Evolutionary conservation across 1,284 basidiomycete genomes (phyloP), one percentile per base, ranked within the genome.

Genomic region (Peniophora sp.): DNA sequence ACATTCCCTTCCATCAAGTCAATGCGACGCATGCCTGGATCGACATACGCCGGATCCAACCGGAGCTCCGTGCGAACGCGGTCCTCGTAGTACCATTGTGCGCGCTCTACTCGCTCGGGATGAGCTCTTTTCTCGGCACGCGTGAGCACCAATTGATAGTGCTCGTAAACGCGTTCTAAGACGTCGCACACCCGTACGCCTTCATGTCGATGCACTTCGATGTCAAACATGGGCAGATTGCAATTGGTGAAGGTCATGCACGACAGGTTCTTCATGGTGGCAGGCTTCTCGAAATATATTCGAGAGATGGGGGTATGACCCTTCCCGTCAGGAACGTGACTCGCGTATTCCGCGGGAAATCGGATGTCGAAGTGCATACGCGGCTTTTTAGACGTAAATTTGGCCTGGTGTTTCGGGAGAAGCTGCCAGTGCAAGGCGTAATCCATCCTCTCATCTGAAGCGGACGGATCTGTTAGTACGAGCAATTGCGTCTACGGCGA

Each of bases 121-220:
- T 51, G 45, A 9, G 61, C 54, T 3, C 51, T 54, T 47, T 66
- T 62, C 56, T 72, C 75, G 39, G 68, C 65, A 20, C 64, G 62
- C 2, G 74, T 77, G 57, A 83, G 62, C 14, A 66, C 64, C 37
- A 64, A 59, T 41, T 71, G 61, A 50, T 74, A 78, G 9, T 69
- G 63, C 39, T 74, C 67, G 57, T 76, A 72, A 18, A 84, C 77
- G 15, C 70, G 74, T 39, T 71, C 60, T 57, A 78, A 81, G 24
- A 84, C 70, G 51, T 84, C 81, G 24, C 57, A 54, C 27, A 66
- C 55, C 15, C 71, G 65, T 20, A 79, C 65, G 2, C 74, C 77
- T 32, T 58, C 59, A 20, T 63, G 51, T 24, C 68, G 66, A 41
- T 64, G 64, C 50, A 79, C 69, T 42, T 64, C 56, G 50, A 83